Evolutionary conservation across 192 early-diverging fungal genomes (phyloP).

Genomic region (Coemansia sp.): DNA sequence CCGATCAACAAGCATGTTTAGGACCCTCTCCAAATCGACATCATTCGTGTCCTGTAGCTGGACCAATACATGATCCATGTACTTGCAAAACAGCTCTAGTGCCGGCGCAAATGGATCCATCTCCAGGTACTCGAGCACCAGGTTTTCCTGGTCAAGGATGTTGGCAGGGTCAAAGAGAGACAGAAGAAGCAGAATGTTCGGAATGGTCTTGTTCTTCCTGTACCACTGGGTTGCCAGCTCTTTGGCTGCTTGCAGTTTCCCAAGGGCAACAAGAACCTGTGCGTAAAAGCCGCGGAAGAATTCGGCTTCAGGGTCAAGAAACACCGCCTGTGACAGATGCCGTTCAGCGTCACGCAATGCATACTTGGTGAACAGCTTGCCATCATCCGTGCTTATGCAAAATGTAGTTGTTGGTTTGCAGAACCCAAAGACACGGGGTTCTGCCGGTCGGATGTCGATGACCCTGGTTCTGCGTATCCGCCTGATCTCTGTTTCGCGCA

Average conservation of each 20-base stretch:
- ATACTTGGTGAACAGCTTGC: constrained; percentile 13
- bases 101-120: constrained; percentile 32
- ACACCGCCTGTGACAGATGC: constrained; percentile 23
- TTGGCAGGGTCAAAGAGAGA: constrained; percentile 12
- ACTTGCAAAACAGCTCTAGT: constrained; percentile 8
- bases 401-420: not conserved
- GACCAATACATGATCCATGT: constrained; percentile 10
- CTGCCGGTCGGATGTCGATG: constrained; percentile 1
- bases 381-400: not conserved
- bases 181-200: constrained; percentile 32
- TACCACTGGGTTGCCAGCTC: constrained; percentile 13
- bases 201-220: constrained; percentile 5
- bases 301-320: constrained; percentile 15
- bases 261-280: constrained; percentile 35
- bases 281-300: constrained; percentile 34
- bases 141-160: constrained; percentile 7
- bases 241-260: constrained; percentile 1
- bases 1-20: constrained; percentile 21
- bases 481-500: constrained; percentile 34
- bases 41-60: not conserved
- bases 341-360: constrained; percentile 21
- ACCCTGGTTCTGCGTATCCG: not conserved
- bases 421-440: constrained; percentile 28
- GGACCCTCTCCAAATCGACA: not conserved
- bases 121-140: constrained; percentile 39